These are phyloP conservation scores for Tothia fuscella DNA, from an alignment of 2,329 filamentous ascomycete genomes.

Conservation along the genomic window DNA sequence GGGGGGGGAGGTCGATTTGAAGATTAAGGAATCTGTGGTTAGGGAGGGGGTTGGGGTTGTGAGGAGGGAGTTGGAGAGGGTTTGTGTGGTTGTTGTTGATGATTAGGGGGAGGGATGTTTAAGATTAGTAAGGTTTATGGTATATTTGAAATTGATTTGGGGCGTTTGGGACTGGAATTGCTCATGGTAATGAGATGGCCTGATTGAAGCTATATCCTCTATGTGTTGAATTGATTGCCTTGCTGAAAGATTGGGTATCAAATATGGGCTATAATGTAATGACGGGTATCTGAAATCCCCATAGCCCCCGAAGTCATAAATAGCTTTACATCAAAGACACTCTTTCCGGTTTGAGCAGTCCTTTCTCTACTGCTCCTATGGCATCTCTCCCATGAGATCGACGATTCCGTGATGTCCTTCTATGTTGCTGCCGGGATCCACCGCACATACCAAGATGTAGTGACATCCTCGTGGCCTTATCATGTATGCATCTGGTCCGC, in stretches of 20 bases:
- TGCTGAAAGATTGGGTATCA: too few species aligned
- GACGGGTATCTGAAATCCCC: not conserved
- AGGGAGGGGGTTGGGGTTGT: constrained; percentile 39
- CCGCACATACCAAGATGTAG: not conserved
- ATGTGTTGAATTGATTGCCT: too few species aligned
- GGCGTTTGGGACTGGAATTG: not conserved
- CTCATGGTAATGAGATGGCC: too few species aligned
- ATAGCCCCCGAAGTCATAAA: not conserved
- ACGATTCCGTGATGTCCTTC: not conserved
- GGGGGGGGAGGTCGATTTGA: constrained; percentile 28
- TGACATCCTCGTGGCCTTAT: not conserved
- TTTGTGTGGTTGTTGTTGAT: constrained; percentile 35
- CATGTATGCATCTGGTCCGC: not conserved
- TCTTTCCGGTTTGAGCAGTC: not conserved
- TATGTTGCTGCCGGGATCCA: not conserved
- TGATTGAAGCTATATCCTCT: too few species aligned
- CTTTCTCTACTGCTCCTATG: not conserved
- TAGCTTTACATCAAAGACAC: not conserved
- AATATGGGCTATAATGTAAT: too few species aligned
- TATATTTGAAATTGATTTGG: too few species aligned
- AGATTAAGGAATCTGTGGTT: constrained; percentile 37
- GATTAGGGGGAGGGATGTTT: too few species aligned
- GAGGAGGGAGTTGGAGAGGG: constrained; percentile 38
- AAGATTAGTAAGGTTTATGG: too few species aligned
- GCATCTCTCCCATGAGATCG: not conserved